These are phyloP conservation scores for Xylaria castorea DNA, from an alignment of 495 filamentous ascomycete species.

Conservation along the genomic window DNA sequence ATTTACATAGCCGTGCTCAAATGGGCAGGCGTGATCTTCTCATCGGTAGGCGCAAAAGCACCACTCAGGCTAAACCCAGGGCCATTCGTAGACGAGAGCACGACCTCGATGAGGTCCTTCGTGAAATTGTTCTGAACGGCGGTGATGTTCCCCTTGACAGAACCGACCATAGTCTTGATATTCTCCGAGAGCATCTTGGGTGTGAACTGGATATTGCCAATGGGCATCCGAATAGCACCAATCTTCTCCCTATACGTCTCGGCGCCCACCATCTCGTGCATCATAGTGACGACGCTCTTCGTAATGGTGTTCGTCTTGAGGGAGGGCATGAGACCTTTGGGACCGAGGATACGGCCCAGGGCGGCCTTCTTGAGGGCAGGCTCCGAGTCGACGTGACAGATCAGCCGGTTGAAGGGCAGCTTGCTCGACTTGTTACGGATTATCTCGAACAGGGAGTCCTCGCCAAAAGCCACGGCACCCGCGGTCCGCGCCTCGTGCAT, in stretches of 20 bases:
- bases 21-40: conserved; percentile 58
- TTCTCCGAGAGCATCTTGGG: conserved; percentile 87
- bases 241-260: conserved; percentile 84
- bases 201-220: conserved; percentile 90
- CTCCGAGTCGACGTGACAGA: conserved; percentile 82
- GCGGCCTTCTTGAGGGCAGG: conserved; percentile 74
- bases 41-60: conserved; percentile 67
- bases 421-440: conserved; percentile 62
- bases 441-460: conserved; percentile 81
- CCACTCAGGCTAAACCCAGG: conserved; percentile 89
- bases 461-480: conserved; percentile 82
- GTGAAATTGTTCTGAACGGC: conserved; percentile 70
- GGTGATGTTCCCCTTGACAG: conserved; percentile 78
- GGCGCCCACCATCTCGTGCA: conserved; percentile 81
- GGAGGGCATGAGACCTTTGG: conserved; percentile 89
- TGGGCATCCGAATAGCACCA: conserved; percentile 83
- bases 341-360: conserved; percentile 83
- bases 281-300: conserved; percentile 70
- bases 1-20: conserved; percentile 59
- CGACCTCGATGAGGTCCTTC: conserved; percentile 91
- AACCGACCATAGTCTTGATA: conserved; percentile 75
- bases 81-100: conserved; percentile 85
- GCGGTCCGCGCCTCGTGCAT: conserved; percentile 72
- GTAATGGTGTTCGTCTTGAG: conserved; percentile 86
- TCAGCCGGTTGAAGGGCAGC: conserved; percentile 86